These are phyloP conservation scores for Helianthus tuberosus DNA, from an alignment of 129 eudicot genomes.

Conservation along the genomic window DNA sequence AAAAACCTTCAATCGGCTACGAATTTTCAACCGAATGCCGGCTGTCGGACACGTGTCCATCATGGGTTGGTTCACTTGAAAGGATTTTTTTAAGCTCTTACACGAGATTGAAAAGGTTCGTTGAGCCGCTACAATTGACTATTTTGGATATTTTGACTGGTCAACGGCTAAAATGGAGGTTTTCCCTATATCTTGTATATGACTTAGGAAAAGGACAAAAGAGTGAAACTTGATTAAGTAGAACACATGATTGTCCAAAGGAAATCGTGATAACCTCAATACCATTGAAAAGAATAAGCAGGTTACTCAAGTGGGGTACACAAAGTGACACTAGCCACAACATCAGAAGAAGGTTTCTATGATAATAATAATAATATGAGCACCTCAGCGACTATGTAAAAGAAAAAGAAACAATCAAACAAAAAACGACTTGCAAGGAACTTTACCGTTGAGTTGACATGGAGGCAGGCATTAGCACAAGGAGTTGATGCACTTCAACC, in stretches of 20 bases:
- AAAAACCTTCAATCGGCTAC: too few species aligned
- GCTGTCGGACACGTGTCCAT: too few species aligned
- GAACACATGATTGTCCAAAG: constrained; percentile 42
- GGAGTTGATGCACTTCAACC: constrained; percentile 36
- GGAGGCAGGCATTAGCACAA: constrained; percentile 16
- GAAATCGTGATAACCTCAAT: constrained; percentile 46
- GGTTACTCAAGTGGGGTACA: constrained; percentile 90
- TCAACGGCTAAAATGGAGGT: too few species aligned
- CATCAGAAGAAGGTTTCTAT: constrained; percentile 33
- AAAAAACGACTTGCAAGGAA: constrained; percentile 4
- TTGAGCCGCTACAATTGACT: too few species aligned
- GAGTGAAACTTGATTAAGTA: constrained; percentile 41
- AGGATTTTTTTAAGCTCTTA: too few species aligned
- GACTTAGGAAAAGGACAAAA: constrained; percentile 27
- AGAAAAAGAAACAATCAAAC: constrained; percentile 17
- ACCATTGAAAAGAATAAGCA: constrained; percentile 28
- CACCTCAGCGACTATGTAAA: constrained; percentile 32
- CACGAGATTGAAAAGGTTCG: too few species aligned
- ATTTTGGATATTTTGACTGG: too few species aligned
- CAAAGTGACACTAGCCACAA: constrained; percentile 50
- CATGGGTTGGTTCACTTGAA: too few species aligned
- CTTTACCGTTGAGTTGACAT: constrained; percentile 43
- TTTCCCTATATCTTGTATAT: too few species aligned
- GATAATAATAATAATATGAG: constrained; percentile 35
- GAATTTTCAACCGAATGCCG: too few species aligned